These are phyloP conservation scores for Phytopythium sindhum DNA, from an alignment of 352 stramenopile genomes.

Conservation along the genomic window DNA sequence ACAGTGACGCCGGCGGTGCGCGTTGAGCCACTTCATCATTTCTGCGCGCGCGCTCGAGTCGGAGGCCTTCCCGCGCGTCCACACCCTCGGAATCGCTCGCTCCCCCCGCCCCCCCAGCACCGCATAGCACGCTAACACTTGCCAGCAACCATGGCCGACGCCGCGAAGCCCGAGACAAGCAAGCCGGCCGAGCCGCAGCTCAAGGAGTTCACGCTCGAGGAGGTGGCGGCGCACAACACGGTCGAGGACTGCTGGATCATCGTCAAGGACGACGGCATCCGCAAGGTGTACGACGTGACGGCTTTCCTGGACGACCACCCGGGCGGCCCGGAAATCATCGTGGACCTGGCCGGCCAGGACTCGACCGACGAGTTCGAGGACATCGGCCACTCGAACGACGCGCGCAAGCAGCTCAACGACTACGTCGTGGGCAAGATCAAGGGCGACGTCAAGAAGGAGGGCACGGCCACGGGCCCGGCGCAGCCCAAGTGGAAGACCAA, in stretches of 20 bases:
- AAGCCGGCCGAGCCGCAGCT: conserved; percentile 1
- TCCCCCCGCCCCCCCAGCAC: not conserved
- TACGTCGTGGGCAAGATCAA: conserved; percentile 91
- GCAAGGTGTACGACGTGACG: conserved; percentile 97
- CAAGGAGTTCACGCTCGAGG: conserved; percentile 91
- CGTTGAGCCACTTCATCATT: conserved; percentile 30
- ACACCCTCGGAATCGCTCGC: conserved; percentile 18
- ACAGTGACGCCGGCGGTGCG: conserved; percentile 3
- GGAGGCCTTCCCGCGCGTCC: conserved; percentile 8
- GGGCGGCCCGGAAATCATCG: conserved; percentile 97
- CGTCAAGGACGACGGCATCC: conserved; percentile 58
- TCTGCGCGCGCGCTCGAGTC: conserved; percentile 15
- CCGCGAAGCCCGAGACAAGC: conserved; percentile 14
- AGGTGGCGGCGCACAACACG: conserved; percentile 88
- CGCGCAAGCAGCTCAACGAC: conserved; percentile 90
- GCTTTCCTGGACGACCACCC: conserved; percentile 98
- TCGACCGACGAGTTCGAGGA: conserved; percentile 94
- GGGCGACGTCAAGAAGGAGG: conserved; percentile 55
- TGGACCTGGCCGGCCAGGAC: conserved; percentile 93
- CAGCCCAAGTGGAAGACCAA: conserved; percentile 17
- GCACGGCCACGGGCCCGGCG: conserved; percentile 8
- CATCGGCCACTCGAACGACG: conserved; percentile 97
- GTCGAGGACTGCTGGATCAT: conserved; percentile 87
- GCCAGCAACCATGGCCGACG: conserved; percentile 22
- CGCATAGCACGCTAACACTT: not conserved